Percentiles rank a stretch among this genome's conserved stretches.
Evolutionary conservation across 495 filamentous ascomycete species (phyloP).

Genomic region (Astrothelium macrocarpum): DNA sequence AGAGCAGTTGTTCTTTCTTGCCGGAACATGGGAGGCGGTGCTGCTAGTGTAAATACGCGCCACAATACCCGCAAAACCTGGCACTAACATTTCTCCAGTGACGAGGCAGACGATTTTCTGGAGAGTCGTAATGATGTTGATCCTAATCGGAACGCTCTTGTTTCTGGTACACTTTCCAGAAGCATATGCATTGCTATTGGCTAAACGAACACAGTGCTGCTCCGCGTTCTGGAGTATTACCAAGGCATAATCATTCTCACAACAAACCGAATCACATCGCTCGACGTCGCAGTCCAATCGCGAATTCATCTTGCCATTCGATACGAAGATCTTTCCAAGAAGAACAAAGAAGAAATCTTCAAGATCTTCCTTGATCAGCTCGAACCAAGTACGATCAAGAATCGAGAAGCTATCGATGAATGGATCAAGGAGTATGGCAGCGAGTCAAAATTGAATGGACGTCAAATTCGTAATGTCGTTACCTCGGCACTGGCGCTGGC

Average conservation of each 20-base stretch:
- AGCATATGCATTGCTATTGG: background rate
- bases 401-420: background rate
- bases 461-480: background rate
- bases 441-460: background rate
- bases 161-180: conserved; percentile 8
- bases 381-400: background rate
- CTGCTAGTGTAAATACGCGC: background rate
- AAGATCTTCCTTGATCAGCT: background rate
- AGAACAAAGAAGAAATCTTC: background rate
- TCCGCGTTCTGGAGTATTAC: conserved; percentile 10
- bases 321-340: background rate
- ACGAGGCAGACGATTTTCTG: conserved; percentile 21
- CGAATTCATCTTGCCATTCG: conserved; percentile 6
- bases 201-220: background rate
- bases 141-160: conserved; percentile 11
- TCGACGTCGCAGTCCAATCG: conserved; percentile 8
- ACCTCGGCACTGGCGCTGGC: background rate
- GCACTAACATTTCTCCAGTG: background rate
- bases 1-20: background rate
- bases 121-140: conserved; percentile 1
- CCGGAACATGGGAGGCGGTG: background rate
- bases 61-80: background rate
- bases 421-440: background rate
- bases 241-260: conserved; percentile 7
- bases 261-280: conserved; percentile 4